These are phyloP conservation scores for Syzygium jambos DNA, from an alignment of 345 rosid species.

Conservation along the genomic window DNA sequence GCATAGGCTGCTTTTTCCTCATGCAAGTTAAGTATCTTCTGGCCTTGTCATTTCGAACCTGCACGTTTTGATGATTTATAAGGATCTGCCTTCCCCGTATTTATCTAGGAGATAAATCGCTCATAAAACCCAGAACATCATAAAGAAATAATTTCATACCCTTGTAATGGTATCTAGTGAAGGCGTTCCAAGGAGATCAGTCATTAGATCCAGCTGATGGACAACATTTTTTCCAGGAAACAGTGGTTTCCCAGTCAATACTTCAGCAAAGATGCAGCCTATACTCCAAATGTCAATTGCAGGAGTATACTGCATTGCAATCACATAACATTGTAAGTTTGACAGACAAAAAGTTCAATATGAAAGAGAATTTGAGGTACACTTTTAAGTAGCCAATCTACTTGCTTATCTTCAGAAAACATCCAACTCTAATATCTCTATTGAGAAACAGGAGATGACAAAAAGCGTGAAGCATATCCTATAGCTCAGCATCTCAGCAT, in stretches of 20 bases:
- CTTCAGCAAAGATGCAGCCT: constrained; percentile 96
- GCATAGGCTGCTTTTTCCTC: constrained; percentile 81
- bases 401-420: neutral
- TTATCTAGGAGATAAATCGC: neutral
- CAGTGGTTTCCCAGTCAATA: constrained; percentile 75
- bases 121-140: neutral
- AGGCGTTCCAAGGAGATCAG: constrained; percentile 94
- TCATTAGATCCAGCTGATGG: constrained; percentile 93
- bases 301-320: constrained; percentile 68
- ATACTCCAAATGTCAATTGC: constrained; percentile 98
- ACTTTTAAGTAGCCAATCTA: neutral
- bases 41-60: constrained; percentile 96
- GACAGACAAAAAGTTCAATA: neutral
- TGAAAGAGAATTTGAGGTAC: neutral
- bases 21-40: constrained; percentile 88
- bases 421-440: neutral
- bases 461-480: neutral
- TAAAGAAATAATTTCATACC: constrained; percentile 22
- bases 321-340: neutral
- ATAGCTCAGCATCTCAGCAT: neutral
- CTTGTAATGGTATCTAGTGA: constrained; percentile 80
- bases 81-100: neutral
- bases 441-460: neutral
- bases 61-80: neutral
- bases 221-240: constrained; percentile 98